Evolutionary conservation across 2,329 filamentous ascomycete species (phyloP).

Genomic region (Exophiala viscosa): DNA sequence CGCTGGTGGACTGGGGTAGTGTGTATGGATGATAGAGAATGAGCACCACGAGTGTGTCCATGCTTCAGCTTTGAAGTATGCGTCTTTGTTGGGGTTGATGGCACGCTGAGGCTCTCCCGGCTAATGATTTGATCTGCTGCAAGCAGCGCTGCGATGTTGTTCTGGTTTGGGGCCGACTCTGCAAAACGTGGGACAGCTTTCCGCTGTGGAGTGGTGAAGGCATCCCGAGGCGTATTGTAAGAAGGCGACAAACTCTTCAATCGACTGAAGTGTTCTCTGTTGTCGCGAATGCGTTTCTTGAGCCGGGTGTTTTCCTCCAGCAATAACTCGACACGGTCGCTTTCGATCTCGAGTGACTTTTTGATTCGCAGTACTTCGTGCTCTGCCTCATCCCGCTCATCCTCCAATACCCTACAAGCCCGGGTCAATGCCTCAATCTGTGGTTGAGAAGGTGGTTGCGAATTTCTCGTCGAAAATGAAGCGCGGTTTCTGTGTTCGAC

Average conservation of each 20-base stretch:
- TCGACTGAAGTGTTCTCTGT: conserved; percentile 78
- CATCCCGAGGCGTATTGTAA: conserved; percentile 59
- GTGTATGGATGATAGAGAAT: conserved; percentile 81
- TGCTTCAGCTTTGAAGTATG: conserved; percentile 49
- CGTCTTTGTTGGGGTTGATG: conserved; percentile 62
- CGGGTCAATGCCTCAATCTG: conserved; percentile 59
- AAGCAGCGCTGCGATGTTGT: conserved; percentile 69
- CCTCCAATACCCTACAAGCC: conserved; percentile 62
- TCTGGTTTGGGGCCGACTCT: conserved; percentile 38
- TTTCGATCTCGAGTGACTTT: conserved; percentile 72
- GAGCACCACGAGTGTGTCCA: conserved; percentile 69
- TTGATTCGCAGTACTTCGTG: conserved; percentile 68
- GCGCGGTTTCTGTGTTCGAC: conserved; percentile 59
- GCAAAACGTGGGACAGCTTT: conserved; percentile 40
- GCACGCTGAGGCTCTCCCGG: conserved; percentile 70
- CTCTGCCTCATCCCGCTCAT: conserved; percentile 55
- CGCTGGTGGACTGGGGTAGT: conserved; percentile 64
- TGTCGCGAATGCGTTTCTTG: conserved; percentile 80
- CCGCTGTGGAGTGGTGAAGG: conserved; percentile 44
- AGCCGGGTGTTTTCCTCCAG: conserved; percentile 72
- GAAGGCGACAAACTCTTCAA: conserved; percentile 51
- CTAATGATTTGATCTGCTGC: conserved; percentile 71
- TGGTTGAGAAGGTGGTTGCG: conserved; percentile 42
- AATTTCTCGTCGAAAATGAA: conserved; percentile 40
- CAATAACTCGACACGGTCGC: conserved; percentile 67